phyloP scores from a whole-genome alignment of 2,329 filamentous ascomycete species.

The Penicillium sp. region DNA sequence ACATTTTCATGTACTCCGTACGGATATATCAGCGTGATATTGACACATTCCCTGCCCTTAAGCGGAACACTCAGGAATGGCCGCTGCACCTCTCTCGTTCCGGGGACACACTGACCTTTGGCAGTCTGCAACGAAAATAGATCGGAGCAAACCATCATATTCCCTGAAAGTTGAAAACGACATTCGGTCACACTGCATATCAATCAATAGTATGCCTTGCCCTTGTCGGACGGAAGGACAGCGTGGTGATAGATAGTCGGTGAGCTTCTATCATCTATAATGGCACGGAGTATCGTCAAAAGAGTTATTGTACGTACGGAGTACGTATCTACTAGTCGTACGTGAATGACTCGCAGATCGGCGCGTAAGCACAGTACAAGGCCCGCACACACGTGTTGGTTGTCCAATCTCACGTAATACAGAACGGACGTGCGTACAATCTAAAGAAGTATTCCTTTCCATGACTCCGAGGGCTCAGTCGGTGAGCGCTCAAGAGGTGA shows the following conservation, averaged over 20 bases:
- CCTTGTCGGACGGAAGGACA: background rate
- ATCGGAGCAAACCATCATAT: background rate
- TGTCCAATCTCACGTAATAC: background rate
- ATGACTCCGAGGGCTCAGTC: background rate
- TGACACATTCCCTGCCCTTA: slow-evolving; percentile 7
- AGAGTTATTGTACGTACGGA: too few relatives aligned
- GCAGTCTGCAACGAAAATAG: slow-evolving; percentile 1
- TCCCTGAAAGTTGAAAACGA: background rate
- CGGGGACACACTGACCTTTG: background rate
- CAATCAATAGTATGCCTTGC: background rate
- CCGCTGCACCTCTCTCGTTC: slow-evolving; percentile 5
- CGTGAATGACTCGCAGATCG: too few relatives aligned
- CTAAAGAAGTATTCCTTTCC: background rate
- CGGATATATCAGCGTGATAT: slow-evolving; percentile 1
- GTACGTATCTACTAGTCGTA: too few relatives aligned
- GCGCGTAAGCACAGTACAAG: too few relatives aligned
- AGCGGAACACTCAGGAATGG: slow-evolving; percentile 8
- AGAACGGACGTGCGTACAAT: background rate
- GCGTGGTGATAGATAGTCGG: background rate
- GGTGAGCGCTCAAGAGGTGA: too few relatives aligned
- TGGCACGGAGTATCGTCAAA: background rate
- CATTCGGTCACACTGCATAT: background rate
- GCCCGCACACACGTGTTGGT: too few relatives aligned
- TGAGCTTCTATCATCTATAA: background rate
- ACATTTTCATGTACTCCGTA: background rate